Evolutionary conservation across 176 grass and related monocot species (phyloP).

Genomic region (Zoysia japonica): DNA sequence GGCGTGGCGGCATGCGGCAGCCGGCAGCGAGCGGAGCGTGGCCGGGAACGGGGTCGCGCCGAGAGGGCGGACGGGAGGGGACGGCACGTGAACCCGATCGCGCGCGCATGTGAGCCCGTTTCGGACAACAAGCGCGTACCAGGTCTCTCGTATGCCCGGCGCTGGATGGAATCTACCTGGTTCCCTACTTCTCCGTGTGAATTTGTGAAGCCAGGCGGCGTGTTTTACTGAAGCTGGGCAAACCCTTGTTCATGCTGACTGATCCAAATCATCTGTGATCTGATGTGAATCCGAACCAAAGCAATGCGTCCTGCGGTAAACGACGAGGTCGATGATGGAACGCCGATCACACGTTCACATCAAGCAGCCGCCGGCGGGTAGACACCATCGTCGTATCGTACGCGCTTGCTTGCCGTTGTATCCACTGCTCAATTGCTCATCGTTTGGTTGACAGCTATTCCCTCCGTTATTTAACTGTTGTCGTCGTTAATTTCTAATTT

Average conservation of each 20-base stretch:
- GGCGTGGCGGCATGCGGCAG: neutral
- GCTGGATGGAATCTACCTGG: neutral
- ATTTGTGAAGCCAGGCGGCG: neutral
- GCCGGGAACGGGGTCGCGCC: neutral
- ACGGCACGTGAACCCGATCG: conserved; percentile 20
- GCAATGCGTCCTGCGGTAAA: too few relatives aligned
- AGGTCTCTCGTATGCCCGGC: too few relatives aligned
- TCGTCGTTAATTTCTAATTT: too few relatives aligned
- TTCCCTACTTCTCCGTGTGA: neutral
- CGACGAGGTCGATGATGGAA: too few relatives aligned
- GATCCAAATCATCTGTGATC: too few relatives aligned
- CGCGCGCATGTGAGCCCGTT: neutral
- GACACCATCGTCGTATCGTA: neutral
- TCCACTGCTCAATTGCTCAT: conserved; percentile 46
- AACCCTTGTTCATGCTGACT: too few relatives aligned
- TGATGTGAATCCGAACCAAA: too few relatives aligned
- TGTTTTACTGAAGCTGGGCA: too few relatives aligned
- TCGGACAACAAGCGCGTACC: neutral
- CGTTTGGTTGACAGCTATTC: conserved; percentile 27
- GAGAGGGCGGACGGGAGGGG: neutral
- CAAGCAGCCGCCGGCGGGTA: conserved; percentile 2
- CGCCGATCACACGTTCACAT: neutral
- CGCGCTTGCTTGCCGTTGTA: conserved; percentile 39
- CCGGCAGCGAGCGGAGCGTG: neutral
- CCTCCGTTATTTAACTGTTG: too few relatives aligned